Conservation (phyloP, 1,284 basidiomycete species). For the Ganoderma lingzhi region DNA sequence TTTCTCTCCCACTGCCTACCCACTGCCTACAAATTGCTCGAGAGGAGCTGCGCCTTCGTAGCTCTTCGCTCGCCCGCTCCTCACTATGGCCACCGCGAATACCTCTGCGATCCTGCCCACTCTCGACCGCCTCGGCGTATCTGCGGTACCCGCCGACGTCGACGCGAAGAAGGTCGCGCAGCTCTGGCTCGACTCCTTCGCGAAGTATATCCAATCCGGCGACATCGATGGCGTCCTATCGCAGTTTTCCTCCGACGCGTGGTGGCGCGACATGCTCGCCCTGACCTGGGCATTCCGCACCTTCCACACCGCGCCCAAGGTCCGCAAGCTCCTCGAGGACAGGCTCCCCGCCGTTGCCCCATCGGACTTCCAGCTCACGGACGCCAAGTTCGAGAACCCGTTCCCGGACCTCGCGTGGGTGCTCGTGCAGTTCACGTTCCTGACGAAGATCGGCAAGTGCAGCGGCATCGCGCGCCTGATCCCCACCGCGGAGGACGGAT, state of each 20-base stretch:
- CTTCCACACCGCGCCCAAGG: conserved; percentile 53
- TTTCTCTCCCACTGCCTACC: not conserved
- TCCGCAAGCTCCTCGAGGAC: conserved; percentile 55
- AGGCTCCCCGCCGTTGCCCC: conserved; percentile 50
- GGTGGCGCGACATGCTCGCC: conserved; percentile 68
- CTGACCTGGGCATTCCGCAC: conserved; percentile 75
- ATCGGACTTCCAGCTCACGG: conserved; percentile 49
- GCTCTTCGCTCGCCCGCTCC: conserved; percentile 1
- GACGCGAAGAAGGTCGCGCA: conserved; percentile 48
- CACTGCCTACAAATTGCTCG: conserved; percentile 5
- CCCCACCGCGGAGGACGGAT: conserved; percentile 53
- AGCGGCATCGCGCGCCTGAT: conserved; percentile 65
- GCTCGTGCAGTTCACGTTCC: conserved; percentile 64
- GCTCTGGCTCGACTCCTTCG: conserved; percentile 57
- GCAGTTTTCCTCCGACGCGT: conserved; percentile 54
- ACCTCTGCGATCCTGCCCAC: conserved; percentile 50
- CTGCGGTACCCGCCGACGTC: conserved; percentile 43
- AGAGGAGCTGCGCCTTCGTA: not conserved
- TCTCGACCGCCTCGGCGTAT: conserved; percentile 50
- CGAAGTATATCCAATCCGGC: conserved; percentile 42
- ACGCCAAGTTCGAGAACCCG: conserved; percentile 47
- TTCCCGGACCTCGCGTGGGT: conserved; percentile 69
- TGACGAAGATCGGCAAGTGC: conserved; percentile 56
- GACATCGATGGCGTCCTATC: conserved; percentile 47
- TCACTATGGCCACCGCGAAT: conserved; percentile 32